Conservation (phyloP, 2,329 filamentous ascomycete genomes). For the Plenodomus lindquistii region DNA sequence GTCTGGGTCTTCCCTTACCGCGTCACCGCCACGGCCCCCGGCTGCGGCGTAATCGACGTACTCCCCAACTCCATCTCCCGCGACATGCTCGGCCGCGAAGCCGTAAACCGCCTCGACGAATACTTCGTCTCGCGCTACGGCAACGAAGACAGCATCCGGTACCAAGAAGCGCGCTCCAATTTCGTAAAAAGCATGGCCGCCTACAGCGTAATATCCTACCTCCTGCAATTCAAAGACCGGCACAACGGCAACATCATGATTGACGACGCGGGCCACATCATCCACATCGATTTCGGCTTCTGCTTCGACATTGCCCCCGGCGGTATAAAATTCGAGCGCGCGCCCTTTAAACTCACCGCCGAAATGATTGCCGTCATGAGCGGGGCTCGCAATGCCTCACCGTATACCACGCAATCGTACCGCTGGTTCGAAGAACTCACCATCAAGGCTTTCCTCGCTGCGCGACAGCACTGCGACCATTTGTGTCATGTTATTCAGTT, state of each 20-base stretch:
- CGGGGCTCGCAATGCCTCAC: slow-evolving; percentile 56
- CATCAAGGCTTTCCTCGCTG: slow-evolving; percentile 91
- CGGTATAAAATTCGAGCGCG: slow-evolving; percentile 95
- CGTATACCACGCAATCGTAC: slow-evolving; percentile 76
- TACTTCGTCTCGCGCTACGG: slow-evolving; percentile 98
- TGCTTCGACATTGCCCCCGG: slow-evolving; percentile 98
- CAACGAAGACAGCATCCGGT: slow-evolving; percentile 90
- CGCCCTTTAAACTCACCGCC: slow-evolving; percentile 94
- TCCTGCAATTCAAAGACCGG: slow-evolving; percentile 97
- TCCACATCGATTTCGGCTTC: slow-evolving; percentile 99
- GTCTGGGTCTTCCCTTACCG: slow-evolving; percentile 97
- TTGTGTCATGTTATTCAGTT: slow-evolving; percentile 85
- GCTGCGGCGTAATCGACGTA: slow-evolving; percentile 97
- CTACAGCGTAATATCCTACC: slow-evolving; percentile 94
- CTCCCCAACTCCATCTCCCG: slow-evolving; percentile 96
- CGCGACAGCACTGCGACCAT: slow-evolving; percentile 83
- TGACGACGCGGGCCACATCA: slow-evolving; percentile 92
- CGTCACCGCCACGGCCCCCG: slow-evolving; percentile 94
- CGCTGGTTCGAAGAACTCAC: slow-evolving; percentile 96
- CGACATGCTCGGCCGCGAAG: slow-evolving; percentile 97
- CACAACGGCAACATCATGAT: slow-evolving; percentile 99
- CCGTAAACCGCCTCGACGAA: slow-evolving; percentile 96
- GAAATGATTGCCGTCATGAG: slow-evolving; percentile 99
- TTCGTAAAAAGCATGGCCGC: slow-evolving; percentile 99
- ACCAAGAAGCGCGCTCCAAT: slow-evolving; percentile 93